Conservation (phyloP, 352 stramenopile species). For the Blastocystis sp. region DNA sequence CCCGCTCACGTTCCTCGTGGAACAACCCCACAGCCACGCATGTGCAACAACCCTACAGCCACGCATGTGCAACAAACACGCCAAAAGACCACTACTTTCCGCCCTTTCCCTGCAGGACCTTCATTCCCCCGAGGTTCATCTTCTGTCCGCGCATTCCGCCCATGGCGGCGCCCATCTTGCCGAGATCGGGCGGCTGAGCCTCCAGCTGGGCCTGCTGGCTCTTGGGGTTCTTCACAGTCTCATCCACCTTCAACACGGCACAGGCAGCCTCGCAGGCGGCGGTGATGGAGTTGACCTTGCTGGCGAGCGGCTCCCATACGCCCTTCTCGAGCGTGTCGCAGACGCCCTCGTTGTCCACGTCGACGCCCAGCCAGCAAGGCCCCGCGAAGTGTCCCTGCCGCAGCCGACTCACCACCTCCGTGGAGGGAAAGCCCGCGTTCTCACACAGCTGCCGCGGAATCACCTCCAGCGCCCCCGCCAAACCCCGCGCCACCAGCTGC, state of each 20-base stretch:
- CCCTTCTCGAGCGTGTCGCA: constrained; percentile 89
- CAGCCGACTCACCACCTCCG: constrained; percentile 89
- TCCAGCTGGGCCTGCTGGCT: constrained; percentile 77
- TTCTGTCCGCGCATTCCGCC: neutral
- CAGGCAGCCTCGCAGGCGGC: constrained; percentile 89
- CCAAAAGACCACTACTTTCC: constrained; percentile 11
- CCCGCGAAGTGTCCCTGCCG: constrained; percentile 82
- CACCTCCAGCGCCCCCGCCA: constrained; percentile 91
- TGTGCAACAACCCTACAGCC: too few relatives aligned
- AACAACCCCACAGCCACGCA: too few relatives aligned
- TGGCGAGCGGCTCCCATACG: constrained; percentile 95
- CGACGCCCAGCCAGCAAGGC: constrained; percentile 83
- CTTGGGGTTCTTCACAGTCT: constrained; percentile 93
- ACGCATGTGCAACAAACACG: neutral
- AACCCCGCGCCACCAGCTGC: constrained; percentile 85
- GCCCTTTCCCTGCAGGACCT: constrained; percentile 39
- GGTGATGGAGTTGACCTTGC: constrained; percentile 92
- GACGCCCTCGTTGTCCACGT: constrained; percentile 87
- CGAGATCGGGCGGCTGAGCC: neutral
- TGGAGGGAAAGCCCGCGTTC: constrained; percentile 94
- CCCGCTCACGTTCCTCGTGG: too few relatives aligned
- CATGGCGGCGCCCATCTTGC: neutral
- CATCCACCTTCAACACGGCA: constrained; percentile 94
- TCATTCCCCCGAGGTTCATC: constrained; percentile 49
- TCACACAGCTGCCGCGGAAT: constrained; percentile 90